Conservation (phyloP, 2,329 filamentous ascomycete genomes). For the Trichophyton verrucosum region DNA sequence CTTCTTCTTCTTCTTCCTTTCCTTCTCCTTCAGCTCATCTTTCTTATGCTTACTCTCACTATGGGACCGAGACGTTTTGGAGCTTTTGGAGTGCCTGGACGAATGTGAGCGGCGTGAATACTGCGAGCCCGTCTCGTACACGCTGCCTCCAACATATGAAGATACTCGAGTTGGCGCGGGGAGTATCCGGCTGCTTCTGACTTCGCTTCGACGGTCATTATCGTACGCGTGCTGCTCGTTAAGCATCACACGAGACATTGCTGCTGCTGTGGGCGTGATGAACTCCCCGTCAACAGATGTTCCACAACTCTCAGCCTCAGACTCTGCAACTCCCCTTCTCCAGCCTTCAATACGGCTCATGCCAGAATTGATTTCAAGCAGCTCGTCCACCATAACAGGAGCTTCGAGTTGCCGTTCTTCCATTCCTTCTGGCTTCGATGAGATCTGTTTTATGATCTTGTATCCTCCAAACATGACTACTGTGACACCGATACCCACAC, state of each 20-base stretch:
- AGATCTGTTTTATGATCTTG: slow-evolving; percentile 89
- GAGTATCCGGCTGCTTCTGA: slow-evolving; percentile 8
- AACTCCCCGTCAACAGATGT: slow-evolving; percentile 55
- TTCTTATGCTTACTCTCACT: slow-evolving; percentile 6
- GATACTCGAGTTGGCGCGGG: not conserved
- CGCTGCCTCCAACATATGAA: not conserved
- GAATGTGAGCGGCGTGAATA: slow-evolving; percentile 9
- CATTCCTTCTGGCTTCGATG: slow-evolving; percentile 22
- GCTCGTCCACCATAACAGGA: slow-evolving; percentile 38
- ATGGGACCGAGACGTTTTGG: slow-evolving; percentile 2
- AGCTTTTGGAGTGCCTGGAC: slow-evolving; percentile 8
- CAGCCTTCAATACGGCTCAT: slow-evolving; percentile 50
- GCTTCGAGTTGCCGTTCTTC: not conserved
- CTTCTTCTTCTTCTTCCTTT: slow-evolving; percentile 10
- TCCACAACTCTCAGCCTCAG: slow-evolving; percentile 40
- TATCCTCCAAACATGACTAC: slow-evolving; percentile 92
- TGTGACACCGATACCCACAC: slow-evolving; percentile 81
- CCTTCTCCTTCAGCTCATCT: slow-evolving; percentile 10
- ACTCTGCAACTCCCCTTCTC: slow-evolving; percentile 51
- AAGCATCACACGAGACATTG: slow-evolving; percentile 32
- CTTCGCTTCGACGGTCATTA: slow-evolving; percentile 23
- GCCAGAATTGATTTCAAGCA: slow-evolving; percentile 40
- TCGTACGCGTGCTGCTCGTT: slow-evolving; percentile 11
- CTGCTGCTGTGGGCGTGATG: slow-evolving; percentile 47
- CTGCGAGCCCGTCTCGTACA: slow-evolving; percentile 4